These are phyloP conservation scores for Actinomucor elegans DNA, from an alignment of 371 early-diverging fungal genomes.

Conservation along the genomic window DNA sequence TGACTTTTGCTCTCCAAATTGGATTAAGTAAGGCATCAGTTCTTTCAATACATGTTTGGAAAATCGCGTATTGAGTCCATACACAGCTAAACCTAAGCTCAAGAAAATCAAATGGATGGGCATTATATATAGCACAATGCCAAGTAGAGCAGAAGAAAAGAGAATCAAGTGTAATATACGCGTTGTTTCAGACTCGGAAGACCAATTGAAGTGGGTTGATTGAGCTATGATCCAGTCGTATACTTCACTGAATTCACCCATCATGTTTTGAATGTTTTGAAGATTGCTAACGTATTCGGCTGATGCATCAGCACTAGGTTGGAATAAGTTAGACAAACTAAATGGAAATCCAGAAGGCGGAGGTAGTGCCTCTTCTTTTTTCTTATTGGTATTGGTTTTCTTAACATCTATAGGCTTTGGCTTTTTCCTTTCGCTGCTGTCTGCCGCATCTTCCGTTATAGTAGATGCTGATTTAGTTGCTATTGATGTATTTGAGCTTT, in stretches of 20 bases:
- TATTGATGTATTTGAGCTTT: no score
- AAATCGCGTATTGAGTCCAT: slow-evolving; percentile 18
- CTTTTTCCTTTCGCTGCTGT: slow-evolving; percentile 1
- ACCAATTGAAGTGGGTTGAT: slow-evolving; percentile 35
- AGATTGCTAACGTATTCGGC: slow-evolving; percentile 44
- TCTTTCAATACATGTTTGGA: slow-evolving; percentile 10
- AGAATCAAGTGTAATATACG: slow-evolving; percentile 32
- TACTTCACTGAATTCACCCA: slow-evolving; percentile 39
- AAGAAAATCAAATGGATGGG: slow-evolving; percentile 14
- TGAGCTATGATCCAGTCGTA: slow-evolving; percentile 30
- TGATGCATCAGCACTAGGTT: slow-evolving; percentile 27
- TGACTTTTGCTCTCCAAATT: slow-evolving; percentile 8
- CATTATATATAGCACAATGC: slow-evolving; percentile 3
- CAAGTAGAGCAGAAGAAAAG: slow-evolving; percentile 7
- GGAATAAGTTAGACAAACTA: slow-evolving; percentile 6
- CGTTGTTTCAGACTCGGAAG: slow-evolving; percentile 28
- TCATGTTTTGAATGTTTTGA: slow-evolving; percentile 45
- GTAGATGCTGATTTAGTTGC: no score
- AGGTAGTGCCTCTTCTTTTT: background rate
- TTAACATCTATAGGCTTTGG: background rate
- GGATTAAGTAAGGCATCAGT: slow-evolving; percentile 15
- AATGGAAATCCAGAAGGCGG: slow-evolving; percentile 5
- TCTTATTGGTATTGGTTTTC: background rate
- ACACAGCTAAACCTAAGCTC: slow-evolving; percentile 12
- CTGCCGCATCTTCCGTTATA: no score